These are phyloP conservation scores for Protomyces gravidus DNA, from an alignment of 1,139 yeast species.

Conservation along the genomic window DNA sequence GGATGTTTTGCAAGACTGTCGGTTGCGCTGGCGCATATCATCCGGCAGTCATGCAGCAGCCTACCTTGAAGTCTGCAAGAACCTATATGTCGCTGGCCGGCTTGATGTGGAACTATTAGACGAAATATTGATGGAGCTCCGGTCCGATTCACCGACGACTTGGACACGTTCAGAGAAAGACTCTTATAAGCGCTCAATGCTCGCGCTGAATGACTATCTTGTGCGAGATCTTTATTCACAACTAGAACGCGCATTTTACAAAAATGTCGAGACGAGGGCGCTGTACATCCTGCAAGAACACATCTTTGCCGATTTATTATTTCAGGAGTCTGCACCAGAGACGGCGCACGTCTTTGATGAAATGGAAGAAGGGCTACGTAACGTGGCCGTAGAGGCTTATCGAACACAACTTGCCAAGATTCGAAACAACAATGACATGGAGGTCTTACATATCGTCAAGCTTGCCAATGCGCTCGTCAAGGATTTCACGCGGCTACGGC, in stretches of 20 bases:
- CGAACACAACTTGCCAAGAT: conserved; percentile 1
- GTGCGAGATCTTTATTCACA: conserved; percentile 18
- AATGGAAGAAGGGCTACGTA: conserved; percentile 5
- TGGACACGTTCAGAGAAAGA: neutral
- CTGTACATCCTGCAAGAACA: conserved; percentile 38
- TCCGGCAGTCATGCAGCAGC: neutral
- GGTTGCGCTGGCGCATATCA: conserved; percentile 12
- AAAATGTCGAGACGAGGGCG: conserved; percentile 3
- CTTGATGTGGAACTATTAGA: conserved; percentile 17
- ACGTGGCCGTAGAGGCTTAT: conserved; percentile 3
- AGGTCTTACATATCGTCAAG: conserved; percentile 11
- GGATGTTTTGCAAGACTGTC: conserved; percentile 1
- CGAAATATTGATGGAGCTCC: conserved; percentile 4
- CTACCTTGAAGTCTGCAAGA: conserved; percentile 2
- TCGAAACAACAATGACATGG: neutral
- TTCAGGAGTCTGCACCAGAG: conserved; percentile 25
- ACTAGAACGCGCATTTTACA: conserved; percentile 5
- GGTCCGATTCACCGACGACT: neutral
- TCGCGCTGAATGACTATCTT: conserved; percentile 8
- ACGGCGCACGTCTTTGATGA: conserved; percentile 6
- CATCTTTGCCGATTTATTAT: conserved; percentile 26
- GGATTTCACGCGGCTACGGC: neutral
- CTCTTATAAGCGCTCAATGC: conserved; percentile 1
- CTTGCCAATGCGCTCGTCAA: neutral
- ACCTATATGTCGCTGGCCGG: neutral